Base-by-base conservation (phyloP, 1,284 basidiomycete species). In the Ustilago vetiveriae region DNA sequence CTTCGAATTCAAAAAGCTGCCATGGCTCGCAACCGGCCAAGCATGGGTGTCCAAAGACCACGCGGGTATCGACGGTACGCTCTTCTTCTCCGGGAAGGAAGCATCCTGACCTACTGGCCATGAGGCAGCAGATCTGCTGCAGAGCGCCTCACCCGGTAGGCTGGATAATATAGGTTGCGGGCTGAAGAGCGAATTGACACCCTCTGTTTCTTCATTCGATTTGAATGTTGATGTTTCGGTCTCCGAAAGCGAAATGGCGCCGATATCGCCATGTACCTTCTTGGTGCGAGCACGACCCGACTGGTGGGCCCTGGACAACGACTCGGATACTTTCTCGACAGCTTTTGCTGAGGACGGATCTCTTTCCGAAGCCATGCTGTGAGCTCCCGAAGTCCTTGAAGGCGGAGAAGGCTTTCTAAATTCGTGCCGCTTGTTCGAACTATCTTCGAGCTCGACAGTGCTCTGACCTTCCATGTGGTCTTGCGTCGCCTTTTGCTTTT, bases 401-500 rank as follows among this genome's bases (percentile, higher is more conserved):
- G 47, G 47, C 3, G 48, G 35, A 8, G 47, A 40, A 0, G 59
- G 42, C 30, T 44, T 44, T 6, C 37, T 24, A 7, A 47, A 41
- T 13, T 47, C 44, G 10, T 10, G 21, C 21, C 16, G 6, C 4
- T 45, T 37, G 6, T 45, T 38, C 10, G 19, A 17, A 3, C 23
- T 22, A 1, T 30, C 17, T 17, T 45, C 29, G 7, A 22, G 23
- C 22, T 38, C 6, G 26, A n/a, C 38, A 39, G 27, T 21, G 9
- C 13, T 21, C 19, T 38, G 40, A 22, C n/a, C 27, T 19, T 48
- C 7, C 13, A 13, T 29, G 6, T 6, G 22, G 19, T 45, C 46
- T 21, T 36, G 40, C 33, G 30, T 36, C 42, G 53, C 45, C 13
- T 39, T 58, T 30, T 65, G 44, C 24, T 50, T 57, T 9, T 57